A percentile compares a stretch with the other conserved stretches of the same genome.
These are phyloP conservation scores for Metarhizium sp. DNA, from an alignment of 2,329 filamentous ascomycete species.

Conservation along the genomic window DNA sequence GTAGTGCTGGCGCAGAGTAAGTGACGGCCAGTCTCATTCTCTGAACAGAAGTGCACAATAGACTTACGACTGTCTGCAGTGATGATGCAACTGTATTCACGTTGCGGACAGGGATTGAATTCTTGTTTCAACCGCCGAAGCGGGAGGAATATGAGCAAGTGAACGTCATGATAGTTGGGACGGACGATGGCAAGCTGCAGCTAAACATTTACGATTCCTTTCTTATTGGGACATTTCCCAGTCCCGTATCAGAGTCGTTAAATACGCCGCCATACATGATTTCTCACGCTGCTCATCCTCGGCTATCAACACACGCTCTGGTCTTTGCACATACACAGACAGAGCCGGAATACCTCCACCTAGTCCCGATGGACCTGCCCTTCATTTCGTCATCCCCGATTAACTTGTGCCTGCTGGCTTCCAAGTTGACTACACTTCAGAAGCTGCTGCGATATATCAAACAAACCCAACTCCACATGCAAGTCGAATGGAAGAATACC, in stretches of 20 bases:
- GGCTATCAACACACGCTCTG: slow-evolving; percentile 67
- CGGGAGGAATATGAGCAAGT: slow-evolving; percentile 63
- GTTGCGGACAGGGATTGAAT: slow-evolving; percentile 58
- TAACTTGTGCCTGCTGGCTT: slow-evolving; percentile 74
- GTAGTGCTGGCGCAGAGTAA: slow-evolving; percentile 54
- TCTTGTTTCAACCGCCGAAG: slow-evolving; percentile 54
- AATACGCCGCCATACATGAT: slow-evolving; percentile 26
- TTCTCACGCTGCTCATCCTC: slow-evolving; percentile 61
- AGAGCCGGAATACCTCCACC: slow-evolving; percentile 28
- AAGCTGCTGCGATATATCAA: slow-evolving; percentile 78
- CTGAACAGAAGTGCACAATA: neutral
- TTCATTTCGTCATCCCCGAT: slow-evolving; percentile 72
- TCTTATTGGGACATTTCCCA: slow-evolving; percentile 58
- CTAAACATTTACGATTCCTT: slow-evolving; percentile 82
- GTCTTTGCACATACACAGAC: slow-evolving; percentile 38
- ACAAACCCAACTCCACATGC: slow-evolving; percentile 70
- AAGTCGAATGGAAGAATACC: slow-evolving; percentile 73
- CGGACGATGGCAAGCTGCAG: slow-evolving; percentile 60
- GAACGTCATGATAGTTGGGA: slow-evolving; percentile 69
- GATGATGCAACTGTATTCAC: slow-evolving; percentile 58
- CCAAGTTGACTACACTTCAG: slow-evolving; percentile 78
- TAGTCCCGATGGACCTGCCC: slow-evolving; percentile 74
- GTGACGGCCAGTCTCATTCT: slow-evolving; percentile 11
- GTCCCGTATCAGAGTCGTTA: slow-evolving; percentile 26
- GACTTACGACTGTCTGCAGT: slow-evolving; percentile 7